Evolutionary conservation across 192 early-diverging fungal genomes (phyloP).

Genomic region (Dissophora ornata): DNA sequence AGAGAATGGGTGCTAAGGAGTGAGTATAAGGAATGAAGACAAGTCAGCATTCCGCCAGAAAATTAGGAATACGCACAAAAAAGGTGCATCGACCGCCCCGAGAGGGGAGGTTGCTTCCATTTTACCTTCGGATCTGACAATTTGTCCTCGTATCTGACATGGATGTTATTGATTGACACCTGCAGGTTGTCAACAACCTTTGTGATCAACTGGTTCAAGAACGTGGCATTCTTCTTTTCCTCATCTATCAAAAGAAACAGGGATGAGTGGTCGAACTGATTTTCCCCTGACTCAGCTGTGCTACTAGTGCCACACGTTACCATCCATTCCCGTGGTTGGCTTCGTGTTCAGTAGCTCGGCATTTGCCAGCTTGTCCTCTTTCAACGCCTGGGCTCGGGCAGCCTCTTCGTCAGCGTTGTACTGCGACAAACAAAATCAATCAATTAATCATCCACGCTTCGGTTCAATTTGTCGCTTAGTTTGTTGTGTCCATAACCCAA

Average conservation of each 20-base stretch:
- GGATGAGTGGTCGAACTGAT: too few species aligned
- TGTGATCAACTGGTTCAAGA: slow-evolving; percentile 87
- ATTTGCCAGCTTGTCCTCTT: slow-evolving; percentile 86
- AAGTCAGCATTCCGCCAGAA: too few species aligned
- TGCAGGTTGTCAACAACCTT: slow-evolving; percentile 98
- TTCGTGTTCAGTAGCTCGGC: slow-evolving; percentile 70
- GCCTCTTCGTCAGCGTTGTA: slow-evolving; percentile 88
- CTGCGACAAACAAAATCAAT: too few species aligned
- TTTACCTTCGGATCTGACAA: slow-evolving; percentile 72
- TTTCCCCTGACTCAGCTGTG: too few species aligned
- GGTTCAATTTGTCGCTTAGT: neutral
- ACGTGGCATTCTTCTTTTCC: slow-evolving; percentile 83
- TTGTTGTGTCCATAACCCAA: too few species aligned
- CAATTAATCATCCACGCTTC: too few species aligned
- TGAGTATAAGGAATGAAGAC: neutral
- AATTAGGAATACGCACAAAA: too few species aligned
- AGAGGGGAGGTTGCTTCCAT: neutral
- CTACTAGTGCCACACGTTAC: too few species aligned
- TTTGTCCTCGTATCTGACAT: slow-evolving; percentile 94
- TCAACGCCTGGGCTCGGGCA: slow-evolving; percentile 78
- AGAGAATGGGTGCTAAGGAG: slow-evolving; percentile 79
- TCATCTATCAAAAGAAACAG: slow-evolving; percentile 40
- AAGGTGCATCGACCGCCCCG: too few species aligned
- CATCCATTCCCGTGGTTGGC: slow-evolving; percentile 40
- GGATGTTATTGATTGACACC: slow-evolving; percentile 94